These are phyloP conservation scores for Lotus japonicus DNA, from an alignment of 306 rosid species.

Conservation along the genomic window DNA sequence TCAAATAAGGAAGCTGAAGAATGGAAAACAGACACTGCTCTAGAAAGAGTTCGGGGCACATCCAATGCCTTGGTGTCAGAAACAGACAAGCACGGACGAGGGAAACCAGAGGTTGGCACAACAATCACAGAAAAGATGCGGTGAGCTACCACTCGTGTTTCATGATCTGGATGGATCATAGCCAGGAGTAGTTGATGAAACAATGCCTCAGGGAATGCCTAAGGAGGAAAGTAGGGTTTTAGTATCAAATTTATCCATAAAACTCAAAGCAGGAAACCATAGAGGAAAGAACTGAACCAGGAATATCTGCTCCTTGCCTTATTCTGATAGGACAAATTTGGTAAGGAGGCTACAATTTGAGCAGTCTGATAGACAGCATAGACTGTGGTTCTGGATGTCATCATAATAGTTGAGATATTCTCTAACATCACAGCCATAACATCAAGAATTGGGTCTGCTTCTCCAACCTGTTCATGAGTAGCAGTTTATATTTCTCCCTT, in stretches of 20 bases:
- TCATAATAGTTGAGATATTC: slow-evolving; percentile 58
- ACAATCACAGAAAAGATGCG: slow-evolving; percentile 81
- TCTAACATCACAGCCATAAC: slow-evolving; percentile 87
- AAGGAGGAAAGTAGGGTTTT: slow-evolving; percentile 23
- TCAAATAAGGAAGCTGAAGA: slow-evolving; percentile 93
- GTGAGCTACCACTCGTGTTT: slow-evolving; percentile 80
- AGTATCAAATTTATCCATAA: slow-evolving; percentile 19
- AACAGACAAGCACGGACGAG: slow-evolving; percentile 29
- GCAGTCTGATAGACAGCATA: slow-evolving; percentile 63
- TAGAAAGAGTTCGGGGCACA: slow-evolving; percentile 68
- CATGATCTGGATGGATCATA: slow-evolving; percentile 95
- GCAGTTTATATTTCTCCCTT: slow-evolving; percentile 17
- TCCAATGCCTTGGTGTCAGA: slow-evolving; percentile 36
- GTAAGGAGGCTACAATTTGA: slow-evolving; percentile 82
- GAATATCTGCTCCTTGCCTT: slow-evolving; percentile 55
- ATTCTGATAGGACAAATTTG: slow-evolving; percentile 59
- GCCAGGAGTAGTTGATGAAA: slow-evolving; percentile 82
- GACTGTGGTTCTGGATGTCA: slow-evolving; percentile 66
- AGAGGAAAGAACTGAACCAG: slow-evolving; percentile 17
- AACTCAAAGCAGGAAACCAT: slow-evolving; percentile 18
- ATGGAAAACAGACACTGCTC: slow-evolving; percentile 81
- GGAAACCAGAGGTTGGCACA: slow-evolving; percentile 68
- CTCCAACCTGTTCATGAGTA: slow-evolving; percentile 69
- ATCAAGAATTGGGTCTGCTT: slow-evolving; percentile 76
- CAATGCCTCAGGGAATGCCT: slow-evolving; percentile 96